Evolutionary conservation across 1,139 yeast genomes (phyloP).

Genomic region (Protomyces pachydermus): DNA sequence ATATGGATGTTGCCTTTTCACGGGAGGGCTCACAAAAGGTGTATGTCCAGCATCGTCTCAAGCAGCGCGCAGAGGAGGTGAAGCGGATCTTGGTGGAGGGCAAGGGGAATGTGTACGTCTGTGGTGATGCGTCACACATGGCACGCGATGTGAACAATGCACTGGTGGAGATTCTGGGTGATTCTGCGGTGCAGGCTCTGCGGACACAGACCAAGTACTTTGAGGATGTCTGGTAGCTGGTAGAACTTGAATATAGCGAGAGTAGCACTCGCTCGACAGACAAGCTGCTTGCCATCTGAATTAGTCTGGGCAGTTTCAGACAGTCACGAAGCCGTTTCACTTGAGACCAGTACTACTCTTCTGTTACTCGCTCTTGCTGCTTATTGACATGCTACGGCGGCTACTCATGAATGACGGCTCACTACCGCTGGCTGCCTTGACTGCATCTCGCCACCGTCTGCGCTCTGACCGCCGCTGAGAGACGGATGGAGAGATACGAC

Average conservation of each 20-base stretch:
- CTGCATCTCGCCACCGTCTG: too few species aligned
- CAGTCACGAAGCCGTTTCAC: too few species aligned
- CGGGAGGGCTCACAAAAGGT: constrained; percentile 64
- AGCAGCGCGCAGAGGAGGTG: constrained; percentile 47
- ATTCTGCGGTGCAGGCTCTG: constrained; percentile 70
- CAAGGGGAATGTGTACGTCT: constrained; percentile 75
- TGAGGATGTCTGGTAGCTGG: constrained; percentile 85
- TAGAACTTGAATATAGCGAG: neutral
- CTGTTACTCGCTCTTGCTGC: too few species aligned
- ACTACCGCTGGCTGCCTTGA: too few species aligned
- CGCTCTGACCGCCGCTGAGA: too few species aligned
- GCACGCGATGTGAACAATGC: constrained; percentile 90
- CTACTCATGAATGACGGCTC: too few species aligned
- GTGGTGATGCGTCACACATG: constrained; percentile 96
- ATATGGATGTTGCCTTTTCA: constrained; percentile 78
- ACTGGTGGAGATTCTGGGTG: constrained; percentile 65
- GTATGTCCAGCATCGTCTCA: constrained; percentile 78
- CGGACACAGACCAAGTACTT: constrained; percentile 85
- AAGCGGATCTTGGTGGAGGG: constrained; percentile 58
- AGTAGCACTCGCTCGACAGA: too few species aligned
- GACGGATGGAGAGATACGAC: too few species aligned
- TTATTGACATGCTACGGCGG: too few species aligned
- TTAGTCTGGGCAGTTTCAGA: too few species aligned
- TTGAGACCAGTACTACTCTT: too few species aligned
- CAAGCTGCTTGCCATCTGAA: too few species aligned